A percentile compares a stretch with the other conserved stretches of the same genome.
phyloP scores from a whole-genome alignment of 2,329 filamentous ascomycete species.

The Leptodontidium sp. region DNA sequence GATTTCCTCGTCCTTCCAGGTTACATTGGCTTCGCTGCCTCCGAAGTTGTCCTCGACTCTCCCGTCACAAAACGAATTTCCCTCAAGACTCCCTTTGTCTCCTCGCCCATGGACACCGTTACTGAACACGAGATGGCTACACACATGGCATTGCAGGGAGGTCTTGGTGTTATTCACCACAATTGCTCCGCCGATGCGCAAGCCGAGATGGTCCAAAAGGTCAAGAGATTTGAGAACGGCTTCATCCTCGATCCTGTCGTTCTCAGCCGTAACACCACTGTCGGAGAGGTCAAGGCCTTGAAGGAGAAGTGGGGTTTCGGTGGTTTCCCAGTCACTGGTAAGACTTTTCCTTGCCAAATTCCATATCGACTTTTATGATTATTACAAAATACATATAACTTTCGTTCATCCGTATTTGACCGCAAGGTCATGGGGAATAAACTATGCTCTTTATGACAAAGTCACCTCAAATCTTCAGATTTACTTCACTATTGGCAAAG shows the following conservation, averaged over 20 bases:
- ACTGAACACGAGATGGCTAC: slow-evolving; percentile 99
- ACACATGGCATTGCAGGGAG: slow-evolving; percentile 89
- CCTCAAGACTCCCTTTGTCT: slow-evolving; percentile 95
- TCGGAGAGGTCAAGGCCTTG: slow-evolving; percentile 87
- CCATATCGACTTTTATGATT: slow-evolving; percentile 71
- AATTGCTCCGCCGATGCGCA: slow-evolving; percentile 98
- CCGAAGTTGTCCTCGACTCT: slow-evolving; percentile 86
- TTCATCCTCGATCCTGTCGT: slow-evolving; percentile 98
- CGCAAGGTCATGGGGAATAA: slow-evolving; percentile 85
- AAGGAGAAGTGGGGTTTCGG: slow-evolving; percentile 99
- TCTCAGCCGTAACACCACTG: slow-evolving; percentile 85
- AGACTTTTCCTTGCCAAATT: slow-evolving; percentile 50
- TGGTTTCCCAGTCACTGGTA: slow-evolving; percentile 98
- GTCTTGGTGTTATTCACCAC: slow-evolving; percentile 96
- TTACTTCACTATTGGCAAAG: slow-evolving; percentile 11
- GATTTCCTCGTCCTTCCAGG: slow-evolving; percentile 97
- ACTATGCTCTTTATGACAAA: slow-evolving; percentile 57
- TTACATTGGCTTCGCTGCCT: slow-evolving; percentile 97
- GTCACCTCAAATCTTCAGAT: slow-evolving; percentile 13
- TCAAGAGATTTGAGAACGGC: slow-evolving; percentile 99
- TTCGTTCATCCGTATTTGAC: slow-evolving; percentile 99
- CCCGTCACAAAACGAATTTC: slow-evolving; percentile 95
- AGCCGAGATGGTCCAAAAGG: slow-evolving; percentile 98
- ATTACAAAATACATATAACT: slow-evolving; percentile 88
- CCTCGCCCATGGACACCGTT: slow-evolving; percentile 99